These are phyloP conservation scores for Trametes sanguinea DNA, from an alignment of 768 basidiomycete genomes.

Conservation along the genomic window DNA sequence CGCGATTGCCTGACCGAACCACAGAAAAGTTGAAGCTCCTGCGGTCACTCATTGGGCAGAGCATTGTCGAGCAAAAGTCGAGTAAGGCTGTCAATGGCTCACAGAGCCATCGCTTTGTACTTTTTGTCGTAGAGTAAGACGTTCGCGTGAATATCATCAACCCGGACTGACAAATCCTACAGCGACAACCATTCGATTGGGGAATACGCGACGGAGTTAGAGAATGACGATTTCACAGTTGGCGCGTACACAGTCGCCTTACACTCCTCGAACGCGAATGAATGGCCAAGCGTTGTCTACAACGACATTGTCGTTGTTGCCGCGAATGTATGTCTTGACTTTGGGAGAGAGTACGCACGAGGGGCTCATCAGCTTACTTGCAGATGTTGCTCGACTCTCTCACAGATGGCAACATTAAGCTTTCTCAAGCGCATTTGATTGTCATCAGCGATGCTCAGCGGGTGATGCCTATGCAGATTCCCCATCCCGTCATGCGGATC, in stretches of 20 bases:
- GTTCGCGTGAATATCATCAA: not conserved
- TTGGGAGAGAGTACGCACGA: not conserved
- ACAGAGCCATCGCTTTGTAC: constrained; percentile 12
- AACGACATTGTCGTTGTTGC: constrained; percentile 45
- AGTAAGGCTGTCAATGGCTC: not conserved
- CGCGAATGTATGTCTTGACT: constrained; percentile 37
- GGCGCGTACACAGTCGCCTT: constrained; percentile 22
- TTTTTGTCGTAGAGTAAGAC: constrained; percentile 24
- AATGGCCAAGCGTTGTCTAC: constrained; percentile 31
- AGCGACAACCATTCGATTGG: constrained; percentile 21
- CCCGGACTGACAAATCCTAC: not conserved
- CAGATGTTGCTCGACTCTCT: constrained; percentile 47
- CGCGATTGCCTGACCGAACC: not conserved
- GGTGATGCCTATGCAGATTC: constrained; percentile 34
- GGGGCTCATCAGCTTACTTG: not conserved
- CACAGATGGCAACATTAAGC: constrained; percentile 37
- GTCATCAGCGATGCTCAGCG: constrained; percentile 45
- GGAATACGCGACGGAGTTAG: constrained; percentile 27
- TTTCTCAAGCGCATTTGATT: constrained; percentile 48
- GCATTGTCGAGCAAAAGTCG: constrained; percentile 6
- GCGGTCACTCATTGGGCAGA: constrained; percentile 1
- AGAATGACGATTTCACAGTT: constrained; percentile 34
- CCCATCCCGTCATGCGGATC: constrained; percentile 45
- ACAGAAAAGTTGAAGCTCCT: constrained; percentile 18
- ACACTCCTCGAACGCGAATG: constrained; percentile 25